Conservation (phyloP, 2,329 filamentous ascomycete genomes). For the Lizonia empirigonia region DNA sequence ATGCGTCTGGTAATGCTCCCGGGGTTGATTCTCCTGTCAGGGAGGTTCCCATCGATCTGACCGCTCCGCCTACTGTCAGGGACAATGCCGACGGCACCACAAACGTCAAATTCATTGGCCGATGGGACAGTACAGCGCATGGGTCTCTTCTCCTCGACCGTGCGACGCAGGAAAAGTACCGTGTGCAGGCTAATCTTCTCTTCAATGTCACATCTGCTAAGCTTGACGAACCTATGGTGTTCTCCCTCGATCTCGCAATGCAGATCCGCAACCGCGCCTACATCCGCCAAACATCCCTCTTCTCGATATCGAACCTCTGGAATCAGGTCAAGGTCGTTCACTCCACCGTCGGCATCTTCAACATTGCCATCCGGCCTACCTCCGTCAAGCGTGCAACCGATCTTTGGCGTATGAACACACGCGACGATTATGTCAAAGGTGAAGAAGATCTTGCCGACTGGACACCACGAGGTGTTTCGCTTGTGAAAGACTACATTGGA, state of each 20-base stretch:
- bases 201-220: constrained; percentile 88
- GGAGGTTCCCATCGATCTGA: constrained; percentile 77
- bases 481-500: constrained; percentile 85
- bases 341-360: constrained; percentile 85
- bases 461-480: constrained; percentile 85
- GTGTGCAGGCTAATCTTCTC: constrained; percentile 82
- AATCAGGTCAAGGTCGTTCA: constrained; percentile 84
- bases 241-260: constrained; percentile 77
- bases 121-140: constrained; percentile 97
- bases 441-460: constrained; percentile 85
- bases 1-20: constrained; percentile 82
- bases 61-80: constrained; percentile 77
- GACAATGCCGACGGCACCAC: constrained; percentile 89
- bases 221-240: constrained; percentile 85
- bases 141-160: constrained; percentile 91
- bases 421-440: constrained; percentile 94
- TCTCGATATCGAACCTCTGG: constrained; percentile 81
- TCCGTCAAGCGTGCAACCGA: constrained; percentile 91
- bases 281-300: constrained; percentile 83
- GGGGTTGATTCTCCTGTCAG: constrained; percentile 73
- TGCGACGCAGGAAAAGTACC: constrained; percentile 88
- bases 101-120: constrained; percentile 82
- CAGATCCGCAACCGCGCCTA: constrained; percentile 86
- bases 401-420: constrained; percentile 94
- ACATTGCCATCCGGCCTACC: constrained; percentile 81